A percentile compares a stretch with the other conserved stretches of the same genome.
Conservation (phyloP, 2,329 filamentous ascomycete species). For the Blastomyces parvus region DNA sequence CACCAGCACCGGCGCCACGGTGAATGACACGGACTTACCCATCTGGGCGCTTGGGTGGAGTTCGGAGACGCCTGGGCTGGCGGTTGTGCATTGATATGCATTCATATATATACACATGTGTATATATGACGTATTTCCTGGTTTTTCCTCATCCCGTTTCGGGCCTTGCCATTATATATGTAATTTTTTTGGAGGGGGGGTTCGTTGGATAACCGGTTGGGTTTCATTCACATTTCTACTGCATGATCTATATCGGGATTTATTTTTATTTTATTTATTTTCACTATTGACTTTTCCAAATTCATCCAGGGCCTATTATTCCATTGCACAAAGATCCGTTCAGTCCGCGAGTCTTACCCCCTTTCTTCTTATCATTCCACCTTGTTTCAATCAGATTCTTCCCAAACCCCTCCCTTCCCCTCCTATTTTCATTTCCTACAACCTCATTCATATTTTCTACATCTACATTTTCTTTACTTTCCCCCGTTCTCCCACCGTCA, state of each 20-base stretch:
- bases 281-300: background rate
- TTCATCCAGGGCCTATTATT: background rate
- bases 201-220: background rate
- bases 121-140: background rate
- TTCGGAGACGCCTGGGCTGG: constrained; percentile 33
- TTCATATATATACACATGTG: background rate
- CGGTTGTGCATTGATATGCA: constrained; percentile 27
- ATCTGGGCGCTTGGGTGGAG: constrained; percentile 34
- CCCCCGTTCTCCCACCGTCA: background rate
- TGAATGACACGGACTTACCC: constrained; percentile 43
- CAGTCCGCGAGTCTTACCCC: too few species aligned
- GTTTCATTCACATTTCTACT: background rate
- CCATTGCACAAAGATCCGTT: background rate
- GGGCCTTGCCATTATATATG: background rate
- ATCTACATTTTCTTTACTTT: background rate
- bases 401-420: background rate
- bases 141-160: background rate
- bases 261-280: too few species aligned
- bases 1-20: constrained; percentile 20
- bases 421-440: background rate
- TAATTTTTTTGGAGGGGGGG: background rate
- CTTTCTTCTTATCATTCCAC: too few species aligned
- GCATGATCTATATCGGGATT: background rate
- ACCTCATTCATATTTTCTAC: background rate
- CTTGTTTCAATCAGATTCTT: too few species aligned